Evolutionary conservation across 129 eudicot genomes (phyloP).

Genomic region (Artemisia annua): DNA sequence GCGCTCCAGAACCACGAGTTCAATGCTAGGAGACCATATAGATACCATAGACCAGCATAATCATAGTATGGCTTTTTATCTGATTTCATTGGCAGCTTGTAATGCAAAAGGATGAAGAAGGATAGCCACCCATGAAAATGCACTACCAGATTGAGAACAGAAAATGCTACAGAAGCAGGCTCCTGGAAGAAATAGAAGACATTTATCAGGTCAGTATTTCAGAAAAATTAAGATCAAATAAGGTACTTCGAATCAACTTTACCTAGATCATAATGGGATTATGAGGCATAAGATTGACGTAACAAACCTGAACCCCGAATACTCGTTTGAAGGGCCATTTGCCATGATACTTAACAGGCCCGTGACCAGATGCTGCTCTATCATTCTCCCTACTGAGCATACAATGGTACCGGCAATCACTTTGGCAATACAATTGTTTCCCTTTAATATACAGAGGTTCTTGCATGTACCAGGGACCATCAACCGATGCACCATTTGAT

Average conservation of each 20-base stretch:
- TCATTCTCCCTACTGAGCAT: slow-evolving; percentile 69
- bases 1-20: slow-evolving; percentile 94
- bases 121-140: slow-evolving; percentile 93
- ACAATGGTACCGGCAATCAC: slow-evolving; percentile 85
- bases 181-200: slow-evolving; percentile 48
- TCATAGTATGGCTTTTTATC: slow-evolving; percentile 68
- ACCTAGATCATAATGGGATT: not conserved
- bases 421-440: slow-evolving; percentile 79
- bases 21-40: slow-evolving; percentile 65
- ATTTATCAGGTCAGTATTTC: not conserved
- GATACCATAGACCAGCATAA: slow-evolving; percentile 65
- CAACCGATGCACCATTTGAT: slow-evolving; percentile 41
- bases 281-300: slow-evolving; percentile 16
- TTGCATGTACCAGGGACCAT: slow-evolving; percentile 75
- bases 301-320: slow-evolving; percentile 80
- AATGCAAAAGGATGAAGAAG: slow-evolving; percentile 53
- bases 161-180: slow-evolving; percentile 81
- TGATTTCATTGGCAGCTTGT: slow-evolving; percentile 63
- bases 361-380: slow-evolving; percentile 56
- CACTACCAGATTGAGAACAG: slow-evolving; percentile 75
- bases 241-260: slow-evolving; percentile 1
- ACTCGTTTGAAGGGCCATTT: slow-evolving; percentile 89
- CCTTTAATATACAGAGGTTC: slow-evolving; percentile 62
- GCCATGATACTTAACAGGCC: slow-evolving; percentile 88
- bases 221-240: slow-evolving; percentile 10